Base-by-base conservation (phyloP, 345 rosid species). In the Hirschfeldia incana region DNA sequence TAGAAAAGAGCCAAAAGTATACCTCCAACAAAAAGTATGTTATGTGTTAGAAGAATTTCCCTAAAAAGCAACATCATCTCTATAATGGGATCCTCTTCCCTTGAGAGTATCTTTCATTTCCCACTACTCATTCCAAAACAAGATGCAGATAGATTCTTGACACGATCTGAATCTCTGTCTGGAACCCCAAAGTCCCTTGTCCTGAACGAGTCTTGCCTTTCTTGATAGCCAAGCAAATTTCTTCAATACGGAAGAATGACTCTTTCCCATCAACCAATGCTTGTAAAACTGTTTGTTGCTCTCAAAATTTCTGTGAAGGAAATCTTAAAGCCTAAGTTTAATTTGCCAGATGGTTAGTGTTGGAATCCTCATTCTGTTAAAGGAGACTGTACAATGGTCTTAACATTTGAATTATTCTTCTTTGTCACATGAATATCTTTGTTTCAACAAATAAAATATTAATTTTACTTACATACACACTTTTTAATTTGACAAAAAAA, bases 341-440 rank as follows among this genome's bases (percentile, higher is more conserved):
- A n/a, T 60, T 75, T 75, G 4, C 39, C 51, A 42, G 60, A 16
- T n/a, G 1, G 11, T n/a, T 4, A 33, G 32, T 70, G 26, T 32
- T 3, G 67, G 44, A 63, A 33, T 26, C 8, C 65, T 10, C 36
- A 11, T 84, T 76, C 83, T 93, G 81, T 84, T 5, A 87, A 82
- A 33, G 83, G 80, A 29, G 68, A 55, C 84, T 87, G 80, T 9
- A 36, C 81, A 82, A 86, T 81, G 82, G 69, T 88, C 87, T 87
- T 88, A 21, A 1, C 21, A 21, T 21, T 21, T 4, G 30, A 82
- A 63, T 42, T 42, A 42, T 42, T 42, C 1, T 11, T 39, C 8
- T 42, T 42, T 11, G 49, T 9, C 49, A 42, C 13, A 42, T 42
- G 49, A 42, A 42, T 3, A 42, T 10, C 11, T 42, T 42, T 42